These are phyloP conservation scores for Trametes villosa DNA, from an alignment of 768 basidiomycete species.

Conservation along the genomic window DNA sequence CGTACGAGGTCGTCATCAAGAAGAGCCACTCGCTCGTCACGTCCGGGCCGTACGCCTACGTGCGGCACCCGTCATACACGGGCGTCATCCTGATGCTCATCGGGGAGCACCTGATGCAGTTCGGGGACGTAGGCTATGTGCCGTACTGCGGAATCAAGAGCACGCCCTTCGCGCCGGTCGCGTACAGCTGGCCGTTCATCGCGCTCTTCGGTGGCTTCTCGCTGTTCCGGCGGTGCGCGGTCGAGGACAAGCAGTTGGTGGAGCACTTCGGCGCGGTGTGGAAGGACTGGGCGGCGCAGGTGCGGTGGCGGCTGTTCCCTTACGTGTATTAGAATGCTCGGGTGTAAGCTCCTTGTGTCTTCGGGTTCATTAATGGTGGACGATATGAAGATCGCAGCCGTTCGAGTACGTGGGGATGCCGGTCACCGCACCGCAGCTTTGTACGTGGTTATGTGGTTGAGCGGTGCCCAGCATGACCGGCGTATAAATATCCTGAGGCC, in stretches of 20 bases:
- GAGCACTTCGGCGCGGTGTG: slow-evolving; percentile 26
- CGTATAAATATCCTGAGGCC: no score
- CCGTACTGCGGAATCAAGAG: slow-evolving; percentile 6
- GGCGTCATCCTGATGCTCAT: slow-evolving; percentile 33
- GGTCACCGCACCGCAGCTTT: no score
- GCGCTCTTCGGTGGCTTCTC: slow-evolving; percentile 1
- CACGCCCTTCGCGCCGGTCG: slow-evolving; percentile 2
- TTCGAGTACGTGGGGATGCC: no score
- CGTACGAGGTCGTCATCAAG: slow-evolving; percentile 42
- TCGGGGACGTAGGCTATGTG: slow-evolving; percentile 2
- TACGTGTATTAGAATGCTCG: slow-evolving; percentile 11
- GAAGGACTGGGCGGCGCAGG: slow-evolving; percentile 27
- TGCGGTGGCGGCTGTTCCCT: slow-evolving; percentile 30
- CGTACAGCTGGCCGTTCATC: slow-evolving; percentile 1
- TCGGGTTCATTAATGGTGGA: no score
- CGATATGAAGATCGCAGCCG: no score
- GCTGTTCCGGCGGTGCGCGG: slow-evolving; percentile 25
- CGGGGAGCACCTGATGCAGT: slow-evolving; percentile 25
- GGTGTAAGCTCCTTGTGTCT: no score
- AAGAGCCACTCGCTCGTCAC: slow-evolving; percentile 42
- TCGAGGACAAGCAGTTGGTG: slow-evolving; percentile 27
- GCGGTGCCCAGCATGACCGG: no score
- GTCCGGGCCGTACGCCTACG: slow-evolving; percentile 42
- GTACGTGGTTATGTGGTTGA: no score
- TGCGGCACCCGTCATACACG: slow-evolving; percentile 44